phyloP scores from a whole-genome alignment of 1,284 basidiomycete species.

The Grifola frondosa region DNA sequence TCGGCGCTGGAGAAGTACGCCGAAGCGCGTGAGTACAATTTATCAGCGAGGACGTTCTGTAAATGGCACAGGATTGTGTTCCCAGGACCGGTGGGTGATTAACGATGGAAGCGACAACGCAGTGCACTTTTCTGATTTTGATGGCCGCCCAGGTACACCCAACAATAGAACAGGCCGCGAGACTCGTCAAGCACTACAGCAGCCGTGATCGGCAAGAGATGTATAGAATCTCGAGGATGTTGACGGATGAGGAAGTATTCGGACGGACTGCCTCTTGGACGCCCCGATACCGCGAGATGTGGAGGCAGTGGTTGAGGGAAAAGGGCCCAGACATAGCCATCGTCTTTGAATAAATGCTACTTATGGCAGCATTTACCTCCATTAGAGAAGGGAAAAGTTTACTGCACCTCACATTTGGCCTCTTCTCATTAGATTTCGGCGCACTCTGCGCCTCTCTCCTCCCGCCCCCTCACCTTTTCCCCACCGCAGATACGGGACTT shows the following conservation, averaged over 20 bases:
- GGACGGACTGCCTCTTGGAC: constrained; percentile 10
- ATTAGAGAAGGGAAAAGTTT: not conserved
- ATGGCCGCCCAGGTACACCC: constrained; percentile 30
- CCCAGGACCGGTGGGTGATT: constrained; percentile 32
- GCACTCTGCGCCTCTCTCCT: constrained; percentile 67
- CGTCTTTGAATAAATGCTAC: constrained; percentile 20
- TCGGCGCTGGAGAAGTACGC: constrained; percentile 11
- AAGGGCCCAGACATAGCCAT: constrained; percentile 30
- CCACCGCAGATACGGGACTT: constrained; percentile 84
- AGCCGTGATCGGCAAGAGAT: constrained; percentile 39
- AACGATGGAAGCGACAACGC: not conserved
- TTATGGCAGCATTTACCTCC: not conserved
- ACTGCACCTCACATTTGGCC: constrained; percentile 54
- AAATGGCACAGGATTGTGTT: constrained; percentile 45
- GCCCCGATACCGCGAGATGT: constrained; percentile 32
- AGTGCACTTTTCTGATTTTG: not conserved
- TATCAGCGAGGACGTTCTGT: constrained; percentile 34
- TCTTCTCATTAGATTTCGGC: constrained; percentile 88
- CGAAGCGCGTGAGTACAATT: constrained; percentile 22
- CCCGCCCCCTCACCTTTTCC: constrained; percentile 66
- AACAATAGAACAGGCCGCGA: constrained; percentile 29
- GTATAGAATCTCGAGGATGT: constrained; percentile 34
- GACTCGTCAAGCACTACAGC: constrained; percentile 34
- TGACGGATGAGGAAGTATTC: constrained; percentile 35
- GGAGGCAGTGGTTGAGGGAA: constrained; percentile 35